Percentiles rank a stretch among this genome's conserved stretches.
phyloP scores from a whole-genome alignment of 805 yeast genomes.

The Priceomyces castillae region DNA sequence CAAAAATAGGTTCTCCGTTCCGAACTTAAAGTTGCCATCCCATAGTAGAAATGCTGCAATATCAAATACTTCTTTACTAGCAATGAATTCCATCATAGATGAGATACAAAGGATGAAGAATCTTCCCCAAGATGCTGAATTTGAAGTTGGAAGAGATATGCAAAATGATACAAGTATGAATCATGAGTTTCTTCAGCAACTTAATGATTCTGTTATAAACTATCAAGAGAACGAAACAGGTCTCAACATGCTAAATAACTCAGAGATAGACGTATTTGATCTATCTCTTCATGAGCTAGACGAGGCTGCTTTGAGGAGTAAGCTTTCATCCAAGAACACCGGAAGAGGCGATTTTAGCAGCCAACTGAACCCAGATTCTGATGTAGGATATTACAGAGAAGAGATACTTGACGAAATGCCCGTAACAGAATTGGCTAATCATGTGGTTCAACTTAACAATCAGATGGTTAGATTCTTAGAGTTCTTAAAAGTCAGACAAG shows the following conservation, averaged over 20 bases:
- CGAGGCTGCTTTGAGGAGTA: constrained; percentile 7
- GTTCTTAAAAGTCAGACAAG: constrained; percentile 10
- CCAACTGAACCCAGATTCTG: background rate
- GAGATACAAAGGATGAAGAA: constrained; percentile 5
- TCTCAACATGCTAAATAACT: background rate
- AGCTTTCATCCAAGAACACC: constrained; percentile 3
- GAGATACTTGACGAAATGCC: constrained; percentile 8
- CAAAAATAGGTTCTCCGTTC: background rate
- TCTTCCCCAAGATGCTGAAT: constrained; percentile 5
- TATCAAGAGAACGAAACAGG: background rate
- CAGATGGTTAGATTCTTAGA: constrained; percentile 13
- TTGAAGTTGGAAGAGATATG: constrained; percentile 15
- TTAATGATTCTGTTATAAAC: background rate
- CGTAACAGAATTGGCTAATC: constrained; percentile 7
- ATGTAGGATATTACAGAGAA: constrained; percentile 5
- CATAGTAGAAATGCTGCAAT: constrained; percentile 1
- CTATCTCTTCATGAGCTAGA: constrained; percentile 22
- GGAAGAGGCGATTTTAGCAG: background rate
- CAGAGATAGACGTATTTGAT: constrained; percentile 15
- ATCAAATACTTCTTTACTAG: constrained; percentile 1
- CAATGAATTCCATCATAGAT: constrained; percentile 5
- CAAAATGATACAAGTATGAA: background rate
- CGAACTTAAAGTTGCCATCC: background rate
- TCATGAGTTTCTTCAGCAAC: background rate
- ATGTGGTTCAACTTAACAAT: constrained; percentile 3